Conservation (phyloP, 345 rosid genomes). For the Eucalyptus cloeziana region DNA sequence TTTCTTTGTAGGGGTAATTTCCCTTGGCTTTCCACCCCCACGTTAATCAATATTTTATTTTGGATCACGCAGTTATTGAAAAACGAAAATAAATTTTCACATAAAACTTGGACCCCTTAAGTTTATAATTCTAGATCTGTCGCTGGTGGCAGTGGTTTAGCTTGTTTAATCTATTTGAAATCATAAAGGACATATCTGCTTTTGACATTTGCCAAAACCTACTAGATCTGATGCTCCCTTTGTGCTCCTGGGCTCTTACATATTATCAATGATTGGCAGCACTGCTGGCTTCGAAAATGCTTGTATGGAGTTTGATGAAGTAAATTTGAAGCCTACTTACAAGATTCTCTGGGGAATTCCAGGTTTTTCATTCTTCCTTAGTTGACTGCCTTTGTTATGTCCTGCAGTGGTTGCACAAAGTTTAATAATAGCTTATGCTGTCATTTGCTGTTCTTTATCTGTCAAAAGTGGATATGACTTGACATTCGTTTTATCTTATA, state of each 20-base stretch:
- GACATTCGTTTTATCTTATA: neutral
- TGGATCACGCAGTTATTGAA: neutral
- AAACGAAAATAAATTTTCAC: neutral
- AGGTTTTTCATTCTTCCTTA: slow-evolving; percentile 31
- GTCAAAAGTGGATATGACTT: neutral
- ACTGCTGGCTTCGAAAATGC: slow-evolving; percentile 80
- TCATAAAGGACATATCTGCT: neutral
- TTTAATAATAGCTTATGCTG: neutral
- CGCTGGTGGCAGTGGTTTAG: neutral
- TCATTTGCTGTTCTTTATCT: neutral
- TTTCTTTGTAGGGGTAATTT: neutral
- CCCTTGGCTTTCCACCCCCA: neutral
- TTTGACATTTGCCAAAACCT: neutral
- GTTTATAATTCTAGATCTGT: neutral
- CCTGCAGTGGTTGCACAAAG: neutral
- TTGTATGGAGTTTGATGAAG: slow-evolving; percentile 95
- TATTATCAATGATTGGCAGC: slow-evolving; percentile 19
- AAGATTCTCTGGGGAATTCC: slow-evolving; percentile 97
- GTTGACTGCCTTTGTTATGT: neutral
- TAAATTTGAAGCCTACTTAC: slow-evolving; percentile 79
- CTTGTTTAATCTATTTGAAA: neutral
- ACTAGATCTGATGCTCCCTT: neutral
- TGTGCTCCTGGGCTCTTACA: neutral
- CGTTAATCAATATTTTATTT: neutral
- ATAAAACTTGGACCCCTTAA: neutral